These are phyloP conservation scores for Wallacemonas sp. DNA, from an alignment of 208 protist species.

Conservation along the genomic window DNA sequence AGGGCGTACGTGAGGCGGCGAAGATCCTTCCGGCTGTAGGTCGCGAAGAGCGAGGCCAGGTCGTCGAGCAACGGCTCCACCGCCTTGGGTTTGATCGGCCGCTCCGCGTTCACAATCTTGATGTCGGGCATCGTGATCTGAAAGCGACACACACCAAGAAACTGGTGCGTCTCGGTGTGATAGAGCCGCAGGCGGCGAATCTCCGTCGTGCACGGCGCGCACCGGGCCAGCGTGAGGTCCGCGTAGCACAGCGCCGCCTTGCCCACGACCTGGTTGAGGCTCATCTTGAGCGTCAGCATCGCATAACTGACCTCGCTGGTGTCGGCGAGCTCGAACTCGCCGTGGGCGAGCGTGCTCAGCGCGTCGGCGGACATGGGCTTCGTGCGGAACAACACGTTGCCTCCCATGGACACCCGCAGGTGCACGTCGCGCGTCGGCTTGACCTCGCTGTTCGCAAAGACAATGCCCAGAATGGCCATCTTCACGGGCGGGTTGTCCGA, in stretches of 20 bases:
- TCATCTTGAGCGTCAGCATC: constrained; percentile 63
- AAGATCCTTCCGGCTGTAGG: constrained; percentile 73
- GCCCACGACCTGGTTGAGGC: constrained; percentile 26
- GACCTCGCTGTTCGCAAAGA: constrained; percentile 11
- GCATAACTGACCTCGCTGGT: constrained; percentile 15
- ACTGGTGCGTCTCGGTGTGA: constrained; percentile 39
- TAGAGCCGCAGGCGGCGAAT: constrained; percentile 65
- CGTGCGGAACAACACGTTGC: constrained; percentile 28
- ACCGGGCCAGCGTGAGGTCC: constrained; percentile 64
- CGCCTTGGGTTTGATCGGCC: not conserved
- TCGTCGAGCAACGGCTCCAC: constrained; percentile 70
- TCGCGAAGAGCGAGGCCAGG: constrained; percentile 55
- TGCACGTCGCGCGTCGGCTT: constrained; percentile 11
- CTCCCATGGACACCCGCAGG: constrained; percentile 6
- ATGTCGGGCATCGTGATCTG: constrained; percentile 39
- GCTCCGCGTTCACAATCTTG: constrained; percentile 8
- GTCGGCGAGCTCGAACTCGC: constrained; percentile 13
- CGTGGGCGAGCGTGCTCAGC: not conserved
- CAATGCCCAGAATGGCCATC: constrained; percentile 38
- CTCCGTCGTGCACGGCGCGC: constrained; percentile 28
- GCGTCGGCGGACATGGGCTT: constrained; percentile 30
- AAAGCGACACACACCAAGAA: constrained; percentile 58
- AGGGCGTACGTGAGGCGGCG: constrained; percentile 50
- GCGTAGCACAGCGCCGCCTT: constrained; percentile 47
- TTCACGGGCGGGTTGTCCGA: not conserved